Percentiles rank a stretch among this genome's conserved stretches.
Evolutionary conservation across 1,284 basidiomycete genomes (phyloP).

Genomic region (Gymnopus androsaceus): DNA sequence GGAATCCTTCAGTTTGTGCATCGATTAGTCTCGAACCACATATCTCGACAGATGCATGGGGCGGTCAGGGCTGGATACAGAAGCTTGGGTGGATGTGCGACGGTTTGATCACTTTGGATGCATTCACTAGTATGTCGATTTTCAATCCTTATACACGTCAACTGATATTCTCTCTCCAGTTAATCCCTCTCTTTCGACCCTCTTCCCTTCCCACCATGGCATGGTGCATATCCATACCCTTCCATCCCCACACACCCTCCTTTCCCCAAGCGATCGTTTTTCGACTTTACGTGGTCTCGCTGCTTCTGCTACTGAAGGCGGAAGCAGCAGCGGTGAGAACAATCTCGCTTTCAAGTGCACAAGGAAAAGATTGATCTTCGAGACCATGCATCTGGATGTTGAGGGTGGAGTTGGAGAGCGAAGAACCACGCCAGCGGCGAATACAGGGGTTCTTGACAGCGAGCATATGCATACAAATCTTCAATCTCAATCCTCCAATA

Average conservation of each 20-base stretch:
- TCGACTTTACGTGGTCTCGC: constrained; percentile 77
- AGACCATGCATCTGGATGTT: constrained; percentile 91
- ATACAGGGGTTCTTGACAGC: neutral
- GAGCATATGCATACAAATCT: neutral
- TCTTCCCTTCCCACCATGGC: constrained; percentile 85
- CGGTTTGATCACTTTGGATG: constrained; percentile 70
- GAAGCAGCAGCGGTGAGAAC: constrained; percentile 76
- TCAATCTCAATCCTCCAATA: neutral
- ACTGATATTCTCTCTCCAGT: constrained; percentile 38
- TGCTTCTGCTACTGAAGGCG: constrained; percentile 47
- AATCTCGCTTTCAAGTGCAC: constrained; percentile 95
- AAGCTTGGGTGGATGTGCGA: constrained; percentile 83
- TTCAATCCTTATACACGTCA: constrained; percentile 5
- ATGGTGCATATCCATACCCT: constrained; percentile 75
- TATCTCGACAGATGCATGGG: constrained; percentile 56
- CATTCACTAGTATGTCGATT: constrained; percentile 70
- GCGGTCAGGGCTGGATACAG: constrained; percentile 67
- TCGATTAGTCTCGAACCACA: constrained; percentile 69
- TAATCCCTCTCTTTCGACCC: constrained; percentile 62
- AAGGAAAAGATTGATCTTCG: constrained; percentile 83
- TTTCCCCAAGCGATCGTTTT: constrained; percentile 74
- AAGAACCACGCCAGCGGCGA: constrained; percentile 59
- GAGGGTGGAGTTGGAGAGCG: constrained; percentile 91
- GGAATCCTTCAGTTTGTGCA: constrained; percentile 59
- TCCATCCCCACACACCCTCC: constrained; percentile 68